phyloP scores from a whole-genome alignment of 768 basidiomycete species.

The Lentinula detonsa region DNA sequence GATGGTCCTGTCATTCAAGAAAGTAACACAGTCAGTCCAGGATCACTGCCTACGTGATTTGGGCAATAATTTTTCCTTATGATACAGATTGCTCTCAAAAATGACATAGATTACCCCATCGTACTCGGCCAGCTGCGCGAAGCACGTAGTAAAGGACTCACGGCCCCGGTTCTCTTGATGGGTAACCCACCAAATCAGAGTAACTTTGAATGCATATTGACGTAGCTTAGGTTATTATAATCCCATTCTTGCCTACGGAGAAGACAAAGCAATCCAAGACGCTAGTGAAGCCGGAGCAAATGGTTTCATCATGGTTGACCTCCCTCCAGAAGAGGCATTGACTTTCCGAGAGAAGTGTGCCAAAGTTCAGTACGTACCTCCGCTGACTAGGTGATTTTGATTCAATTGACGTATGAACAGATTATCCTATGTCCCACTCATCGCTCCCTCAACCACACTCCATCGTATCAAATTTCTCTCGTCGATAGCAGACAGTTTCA shows the following conservation, averaged over 20 bases:
- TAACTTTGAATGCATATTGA: background rate
- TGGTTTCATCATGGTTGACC: slow-evolving; percentile 96
- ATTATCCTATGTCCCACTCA: slow-evolving; percentile 89
- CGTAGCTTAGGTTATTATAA: slow-evolving; percentile 87
- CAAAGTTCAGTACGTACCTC: slow-evolving; percentile 58
- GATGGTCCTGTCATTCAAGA: slow-evolving; percentile 94
- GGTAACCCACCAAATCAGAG: slow-evolving; percentile 38
- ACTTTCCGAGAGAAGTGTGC: slow-evolving; percentile 86
- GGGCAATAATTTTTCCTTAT: background rate
- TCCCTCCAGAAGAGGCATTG: slow-evolving; percentile 95
- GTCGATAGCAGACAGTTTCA: slow-evolving; percentile 93
- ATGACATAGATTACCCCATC: slow-evolving; percentile 69
- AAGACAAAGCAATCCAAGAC: slow-evolving; percentile 89
- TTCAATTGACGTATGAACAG: slow-evolving; percentile 31
- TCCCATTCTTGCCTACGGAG: slow-evolving; percentile 90
- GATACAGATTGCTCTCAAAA: slow-evolving; percentile 73
- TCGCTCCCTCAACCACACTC: slow-evolving; percentile 90
- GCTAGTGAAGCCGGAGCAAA: slow-evolving; percentile 89
- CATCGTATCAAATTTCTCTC: slow-evolving; percentile 86
- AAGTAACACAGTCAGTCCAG: slow-evolving; percentile 75
- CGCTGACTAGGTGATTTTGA: background rate
- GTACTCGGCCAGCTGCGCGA: slow-evolving; percentile 73
- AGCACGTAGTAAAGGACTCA: slow-evolving; percentile 78
- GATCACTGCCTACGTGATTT: background rate
- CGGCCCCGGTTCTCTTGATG: slow-evolving; percentile 88